Evolutionary conservation across 2,329 filamentous ascomycete species (phyloP).

Genomic region (Beauveria sp.): DNA sequence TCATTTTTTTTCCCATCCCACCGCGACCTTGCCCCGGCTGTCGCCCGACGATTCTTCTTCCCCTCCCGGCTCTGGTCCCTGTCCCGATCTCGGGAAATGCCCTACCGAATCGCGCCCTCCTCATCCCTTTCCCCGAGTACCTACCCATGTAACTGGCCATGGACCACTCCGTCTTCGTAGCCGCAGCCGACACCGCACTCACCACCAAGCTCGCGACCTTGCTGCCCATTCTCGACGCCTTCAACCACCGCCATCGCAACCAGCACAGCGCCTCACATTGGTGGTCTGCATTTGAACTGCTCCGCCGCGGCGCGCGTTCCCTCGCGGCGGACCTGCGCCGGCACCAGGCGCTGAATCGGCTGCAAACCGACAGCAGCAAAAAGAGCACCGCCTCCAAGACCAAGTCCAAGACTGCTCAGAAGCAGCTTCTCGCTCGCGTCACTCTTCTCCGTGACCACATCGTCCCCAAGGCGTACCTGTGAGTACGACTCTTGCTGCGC

Average conservation of each 20-base stretch:
- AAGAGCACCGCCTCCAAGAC: constrained; percentile 6
- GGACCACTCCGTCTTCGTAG: not conserved
- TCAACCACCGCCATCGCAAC: constrained; percentile 82
- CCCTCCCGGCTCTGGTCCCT: too few species aligned
- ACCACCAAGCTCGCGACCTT: constrained; percentile 28
- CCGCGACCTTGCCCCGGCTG: not conserved
- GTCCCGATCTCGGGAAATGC: too few species aligned
- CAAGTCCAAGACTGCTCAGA: not conserved
- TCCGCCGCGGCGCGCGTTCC: constrained; percentile 58
- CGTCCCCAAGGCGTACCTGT: constrained; percentile 14
- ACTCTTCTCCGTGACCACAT: constrained; percentile 11
- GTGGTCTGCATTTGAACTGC: constrained; percentile 66
- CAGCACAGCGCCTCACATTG: constrained; percentile 77
- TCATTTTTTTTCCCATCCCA: not conserved
- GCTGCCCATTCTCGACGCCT: constrained; percentile 56
- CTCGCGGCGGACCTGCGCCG: constrained; percentile 35
- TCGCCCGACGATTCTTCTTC: too few species aligned
- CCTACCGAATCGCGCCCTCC: too few species aligned
- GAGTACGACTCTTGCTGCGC: not conserved
- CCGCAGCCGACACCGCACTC: not conserved
- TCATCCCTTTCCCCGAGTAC: too few species aligned
- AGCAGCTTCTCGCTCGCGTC: not conserved
- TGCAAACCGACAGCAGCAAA: not conserved
- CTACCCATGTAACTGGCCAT: not conserved
- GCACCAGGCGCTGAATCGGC: not conserved